phyloP scores from a whole-genome alignment of 768 basidiomycete species.

The Cystofilobasidium capitatum region DNA sequence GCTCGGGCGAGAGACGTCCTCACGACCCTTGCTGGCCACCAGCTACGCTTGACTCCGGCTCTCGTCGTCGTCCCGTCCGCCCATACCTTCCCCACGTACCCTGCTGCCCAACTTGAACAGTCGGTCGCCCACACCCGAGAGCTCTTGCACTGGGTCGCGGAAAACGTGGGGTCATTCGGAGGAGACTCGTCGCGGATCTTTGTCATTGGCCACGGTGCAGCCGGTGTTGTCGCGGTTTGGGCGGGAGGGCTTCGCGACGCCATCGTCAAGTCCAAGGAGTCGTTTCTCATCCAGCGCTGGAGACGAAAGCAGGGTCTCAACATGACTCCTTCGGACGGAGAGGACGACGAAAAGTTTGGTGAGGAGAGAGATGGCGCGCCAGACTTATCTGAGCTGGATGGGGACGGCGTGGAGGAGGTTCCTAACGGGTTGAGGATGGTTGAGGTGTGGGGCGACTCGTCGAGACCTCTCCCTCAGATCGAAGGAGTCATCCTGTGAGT shows the following conservation, averaged over 20 bases:
- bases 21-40: slow-evolving; percentile 13
- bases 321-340: neutral
- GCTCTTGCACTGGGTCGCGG: slow-evolving; percentile 3
- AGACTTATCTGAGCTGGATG: slow-evolving; percentile 14
- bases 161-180: neutral
- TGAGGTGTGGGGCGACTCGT: slow-evolving; percentile 9
- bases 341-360: neutral
- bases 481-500: slow-evolving; percentile 8
- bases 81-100: slow-evolving; percentile 3
- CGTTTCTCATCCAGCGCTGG: slow-evolving; percentile 11
- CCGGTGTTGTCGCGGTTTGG: slow-evolving; percentile 15
- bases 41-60: slow-evolving; percentile 1
- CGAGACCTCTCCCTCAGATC: slow-evolving; percentile 2
- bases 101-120: neutral
- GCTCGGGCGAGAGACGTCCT: neutral
- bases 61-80: slow-evolving; percentile 13
- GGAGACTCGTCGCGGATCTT: slow-evolving; percentile 5
- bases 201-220: slow-evolving; percentile 4
- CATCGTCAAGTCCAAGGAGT: slow-evolving; percentile 7
- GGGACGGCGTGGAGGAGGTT: slow-evolving; percentile 17
- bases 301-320: neutral
- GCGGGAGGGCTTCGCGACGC: slow-evolving; percentile 10
- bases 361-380: slow-evolving; percentile 11
- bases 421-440: slow-evolving; percentile 17
- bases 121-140: slow-evolving; percentile 1